Conservation (phyloP, 108 stramenopile species). For the Fragilaria crotonensis region DNA sequence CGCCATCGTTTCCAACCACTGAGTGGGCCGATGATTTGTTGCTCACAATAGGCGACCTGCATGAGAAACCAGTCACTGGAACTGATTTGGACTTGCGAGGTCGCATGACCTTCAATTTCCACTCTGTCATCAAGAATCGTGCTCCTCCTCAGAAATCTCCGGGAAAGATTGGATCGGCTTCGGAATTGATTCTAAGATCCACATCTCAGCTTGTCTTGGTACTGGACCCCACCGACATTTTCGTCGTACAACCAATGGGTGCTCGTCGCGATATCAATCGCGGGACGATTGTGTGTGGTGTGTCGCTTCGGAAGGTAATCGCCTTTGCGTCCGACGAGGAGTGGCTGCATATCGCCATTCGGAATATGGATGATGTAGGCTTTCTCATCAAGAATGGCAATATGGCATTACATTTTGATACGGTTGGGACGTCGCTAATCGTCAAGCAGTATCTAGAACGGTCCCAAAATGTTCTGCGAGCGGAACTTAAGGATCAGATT, state of each 20-base stretch:
- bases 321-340: slow-evolving; percentile 57
- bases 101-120: slow-evolving; percentile 54
- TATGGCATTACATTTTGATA: slow-evolving; percentile 63
- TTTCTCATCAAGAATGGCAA: slow-evolving; percentile 59
- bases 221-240: slow-evolving; percentile 64
- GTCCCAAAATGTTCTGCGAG: slow-evolving; percentile 22
- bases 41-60: slow-evolving; percentile 43
- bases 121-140: slow-evolving; percentile 7
- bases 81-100: slow-evolving; percentile 67
- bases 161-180: background rate
- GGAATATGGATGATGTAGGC: slow-evolving; percentile 25
- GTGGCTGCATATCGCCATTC: slow-evolving; percentile 62
- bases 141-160: background rate
- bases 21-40: slow-evolving; percentile 57
- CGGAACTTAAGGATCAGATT: slow-evolving; percentile 14
- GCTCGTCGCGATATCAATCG: slow-evolving; percentile 27
- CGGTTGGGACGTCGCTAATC: slow-evolving; percentile 30
- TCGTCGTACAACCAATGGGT: slow-evolving; percentile 35
- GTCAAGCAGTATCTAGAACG: slow-evolving; percentile 65
- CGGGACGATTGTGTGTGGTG: slow-evolving; percentile 37
- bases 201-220: slow-evolving; percentile 24
- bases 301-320: slow-evolving; percentile 55
- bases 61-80: slow-evolving; percentile 30
- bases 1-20: slow-evolving; percentile 4
- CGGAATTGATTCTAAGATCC: background rate